Evolutionary conservation across 2,329 filamentous ascomycete genomes (phyloP).

Genomic region (Cladosporium sp.): DNA sequence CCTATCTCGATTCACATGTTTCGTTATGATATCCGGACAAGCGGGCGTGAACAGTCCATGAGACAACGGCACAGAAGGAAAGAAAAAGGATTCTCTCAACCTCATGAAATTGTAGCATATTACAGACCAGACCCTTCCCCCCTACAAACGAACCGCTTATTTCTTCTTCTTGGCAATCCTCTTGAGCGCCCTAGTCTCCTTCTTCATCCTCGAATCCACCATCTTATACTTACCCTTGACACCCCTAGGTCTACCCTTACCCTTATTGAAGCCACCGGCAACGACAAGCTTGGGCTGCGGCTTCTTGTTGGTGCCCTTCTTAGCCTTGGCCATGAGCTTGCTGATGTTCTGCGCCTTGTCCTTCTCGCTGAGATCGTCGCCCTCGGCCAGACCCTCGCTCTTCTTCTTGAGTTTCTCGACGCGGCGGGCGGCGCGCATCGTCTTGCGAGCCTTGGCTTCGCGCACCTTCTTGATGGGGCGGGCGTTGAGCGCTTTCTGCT

Average conservation of each 20-base stretch:
- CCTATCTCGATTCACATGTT: no score
- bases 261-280: conserved; percentile 77
- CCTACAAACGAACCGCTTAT: background rate
- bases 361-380: conserved; percentile 90
- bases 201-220: conserved; percentile 93
- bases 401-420: conserved; percentile 97
- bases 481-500: conserved; percentile 85
- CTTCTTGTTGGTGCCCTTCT: conserved; percentile 69
- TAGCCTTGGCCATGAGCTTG: conserved; percentile 75
- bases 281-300: conserved; percentile 83
- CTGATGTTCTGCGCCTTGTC: conserved; percentile 87
- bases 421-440: conserved; percentile 85
- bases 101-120: no score
- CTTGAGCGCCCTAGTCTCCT: conserved; percentile 88
- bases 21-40: no score
- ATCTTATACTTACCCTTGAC: conserved; percentile 98
- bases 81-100: no score
- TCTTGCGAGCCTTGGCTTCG: conserved; percentile 95
- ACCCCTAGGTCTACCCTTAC: conserved; percentile 81
- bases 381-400: conserved; percentile 80
- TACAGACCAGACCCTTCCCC: no score
- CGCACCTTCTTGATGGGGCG: conserved; percentile 98
- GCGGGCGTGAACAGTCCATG: no score
- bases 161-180: conserved; percentile 66
- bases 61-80: no score